Evolutionary conservation across 2,329 filamentous ascomycete genomes (phyloP).

Genomic region (Orbilia blumenaviensis): DNA sequence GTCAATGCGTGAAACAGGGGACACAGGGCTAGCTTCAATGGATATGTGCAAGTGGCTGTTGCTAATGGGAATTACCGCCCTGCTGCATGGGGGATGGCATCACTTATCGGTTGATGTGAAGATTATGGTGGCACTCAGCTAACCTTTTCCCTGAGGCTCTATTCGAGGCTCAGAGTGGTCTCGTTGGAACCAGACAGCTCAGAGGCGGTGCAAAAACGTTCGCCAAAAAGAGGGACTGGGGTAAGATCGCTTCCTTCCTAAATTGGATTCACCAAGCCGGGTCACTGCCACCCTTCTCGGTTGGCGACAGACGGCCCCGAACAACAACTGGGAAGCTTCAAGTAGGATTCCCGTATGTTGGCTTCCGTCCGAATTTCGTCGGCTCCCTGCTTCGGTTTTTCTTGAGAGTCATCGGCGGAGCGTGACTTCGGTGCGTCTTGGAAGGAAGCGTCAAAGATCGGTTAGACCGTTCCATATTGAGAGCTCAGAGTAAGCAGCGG

Average conservation of each 20-base stretch:
- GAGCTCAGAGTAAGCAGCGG: conserved; percentile 15
- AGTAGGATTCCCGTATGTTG: conserved; percentile 31
- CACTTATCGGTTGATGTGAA: neutral
- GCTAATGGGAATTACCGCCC: neutral
- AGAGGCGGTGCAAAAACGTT: conserved; percentile 48
- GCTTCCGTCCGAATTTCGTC: neutral
- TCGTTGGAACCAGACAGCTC: too few relatives aligned
- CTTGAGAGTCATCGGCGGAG: conserved; percentile 20
- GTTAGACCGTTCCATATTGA: conserved; percentile 1
- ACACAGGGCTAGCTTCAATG: neutral
- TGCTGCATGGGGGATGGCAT: conserved; percentile 15
- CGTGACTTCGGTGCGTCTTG: conserved; percentile 8
- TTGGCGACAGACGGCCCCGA: conserved; percentile 24
- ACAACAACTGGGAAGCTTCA: neutral
- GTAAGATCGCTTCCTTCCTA: conserved; percentile 19
- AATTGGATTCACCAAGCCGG: conserved; percentile 24
- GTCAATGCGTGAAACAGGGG: conserved; percentile 14
- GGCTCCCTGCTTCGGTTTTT: neutral
- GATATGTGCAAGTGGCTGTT: conserved; percentile 19
- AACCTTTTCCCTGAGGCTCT: conserved; percentile 41
- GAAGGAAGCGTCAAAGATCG: neutral
- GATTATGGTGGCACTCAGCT: conserved; percentile 8
- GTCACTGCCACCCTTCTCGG: conserved; percentile 35
- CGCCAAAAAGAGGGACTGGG: conserved; percentile 22
- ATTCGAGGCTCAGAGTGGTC: conserved; percentile 47